These are phyloP conservation scores for Puya raimondii DNA, from an alignment of 176 grass and related monocot species.

Conservation along the genomic window DNA sequence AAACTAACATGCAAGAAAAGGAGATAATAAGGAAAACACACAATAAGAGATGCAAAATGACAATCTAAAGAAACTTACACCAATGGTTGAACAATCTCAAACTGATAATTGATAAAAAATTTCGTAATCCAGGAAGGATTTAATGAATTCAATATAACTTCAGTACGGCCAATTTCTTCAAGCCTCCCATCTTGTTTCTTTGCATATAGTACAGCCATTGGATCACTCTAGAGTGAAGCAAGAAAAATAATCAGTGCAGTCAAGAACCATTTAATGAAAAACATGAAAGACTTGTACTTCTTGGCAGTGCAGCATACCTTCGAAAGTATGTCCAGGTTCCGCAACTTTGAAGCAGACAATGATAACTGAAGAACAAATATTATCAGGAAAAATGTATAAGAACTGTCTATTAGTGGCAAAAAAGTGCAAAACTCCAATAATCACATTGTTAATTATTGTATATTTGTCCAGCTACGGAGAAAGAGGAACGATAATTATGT, in stretches of 20 bases:
- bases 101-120: constrained; percentile 77
- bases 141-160: constrained; percentile 75
- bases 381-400: constrained; percentile 12
- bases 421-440: not conserved
- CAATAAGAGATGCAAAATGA: not conserved
- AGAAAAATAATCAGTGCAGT: constrained; percentile 12
- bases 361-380: constrained; percentile 45
- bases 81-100: constrained; percentile 82
- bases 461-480: too few relatives aligned
- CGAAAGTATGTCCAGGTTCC: constrained; percentile 62
- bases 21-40: constrained; percentile 16
- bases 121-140: constrained; percentile 90
- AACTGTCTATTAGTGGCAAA: not conserved
- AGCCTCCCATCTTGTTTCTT: constrained; percentile 50
- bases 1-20: constrained; percentile 37
- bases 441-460: too few relatives aligned
- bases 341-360: constrained; percentile 65
- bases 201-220: constrained; percentile 69
- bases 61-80: constrained; percentile 47
- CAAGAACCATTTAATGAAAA: too few relatives aligned
- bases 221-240: constrained; percentile 62
- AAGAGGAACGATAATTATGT: too few relatives aligned
- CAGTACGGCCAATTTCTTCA: constrained; percentile 89
- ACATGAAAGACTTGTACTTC: too few relatives aligned
- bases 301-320: constrained; percentile 38